Evolutionary conservation across 73 alveolate species (phyloP).

Genomic region (Blepharisma japonicum): DNA sequence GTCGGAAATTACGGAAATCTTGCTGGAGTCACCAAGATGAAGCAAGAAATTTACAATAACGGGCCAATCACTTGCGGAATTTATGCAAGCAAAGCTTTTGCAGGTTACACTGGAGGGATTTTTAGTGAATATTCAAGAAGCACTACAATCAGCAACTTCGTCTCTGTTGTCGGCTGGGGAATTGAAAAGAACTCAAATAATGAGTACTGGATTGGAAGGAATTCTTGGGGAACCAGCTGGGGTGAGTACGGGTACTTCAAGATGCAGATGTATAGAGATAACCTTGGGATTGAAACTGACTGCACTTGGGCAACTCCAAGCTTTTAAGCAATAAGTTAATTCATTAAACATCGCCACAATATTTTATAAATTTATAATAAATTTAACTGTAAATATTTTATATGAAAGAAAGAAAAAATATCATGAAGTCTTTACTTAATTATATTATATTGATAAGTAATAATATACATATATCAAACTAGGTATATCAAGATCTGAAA

Average conservation of each 20-base stretch:
- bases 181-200: conserved; percentile 47
- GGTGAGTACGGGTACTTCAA: conserved; percentile 83
- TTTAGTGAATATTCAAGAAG: conserved; percentile 55
- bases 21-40: conserved; percentile 83
- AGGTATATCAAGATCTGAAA: too few relatives aligned
- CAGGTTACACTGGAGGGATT: conserved; percentile 71
- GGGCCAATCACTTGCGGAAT: conserved; percentile 92
- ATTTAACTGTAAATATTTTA: too few relatives aligned
- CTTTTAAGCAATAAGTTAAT: too few relatives aligned
- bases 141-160: conserved; percentile 57
- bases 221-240: conserved; percentile 93
- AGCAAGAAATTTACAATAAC: conserved; percentile 61
- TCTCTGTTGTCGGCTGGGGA: conserved; percentile 93
- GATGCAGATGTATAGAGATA: conserved; percentile 75
- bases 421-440: too few relatives aligned
- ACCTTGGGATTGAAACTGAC: conserved; percentile 67
- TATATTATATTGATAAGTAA: too few relatives aligned
- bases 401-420: too few relatives aligned
- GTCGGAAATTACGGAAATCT: conserved; percentile 51
- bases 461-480: too few relatives aligned
- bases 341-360: too few relatives aligned
- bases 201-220: conserved; percentile 88
- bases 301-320: conserved; percentile 74
- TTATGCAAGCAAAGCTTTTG: conserved; percentile 55
- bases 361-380: too few relatives aligned